Base-by-base conservation (phyloP, 176 grass and related monocot genomes). In the Triticum timopheevii region DNA sequence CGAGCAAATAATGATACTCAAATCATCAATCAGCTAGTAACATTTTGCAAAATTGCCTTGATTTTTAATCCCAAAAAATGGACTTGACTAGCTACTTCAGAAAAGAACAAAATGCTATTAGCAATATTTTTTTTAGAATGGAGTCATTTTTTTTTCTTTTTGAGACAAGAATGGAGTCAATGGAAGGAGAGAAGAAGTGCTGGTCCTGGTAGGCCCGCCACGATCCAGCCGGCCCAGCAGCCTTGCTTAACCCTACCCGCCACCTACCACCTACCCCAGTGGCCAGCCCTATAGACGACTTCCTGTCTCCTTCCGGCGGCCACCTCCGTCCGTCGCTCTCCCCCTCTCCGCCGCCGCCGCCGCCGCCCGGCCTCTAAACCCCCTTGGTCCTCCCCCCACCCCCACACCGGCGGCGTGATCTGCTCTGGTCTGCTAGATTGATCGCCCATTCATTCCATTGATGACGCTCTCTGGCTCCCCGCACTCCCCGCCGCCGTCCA, bases 1-100 rank as follows among this genome's bases (percentile, higher is more conserved):
- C 7, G 0, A 58, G 0, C 6, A 0, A 22, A 22, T 0, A 58
- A 58, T 58, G 54, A 22, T 9, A 9, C 3, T 8, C 7, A 22
- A 22, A 2, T 3, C 54, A 22, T 9, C 50, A 7, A 19, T 54
- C 15, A 54, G 16, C 5, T 19, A 56, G 16, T 56, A 56, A 7
- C 17, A 20, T 20, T 56, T 2, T 7, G 6, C 17, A 20, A 20
- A 1, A 2, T 7, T 56, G 52, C 52, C 3, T 56, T 20, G 17
- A 3, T 7, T 56, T 56, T 56, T 8, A 56, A 20, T 2, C 52
- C 6, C 16, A 20, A 20, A 20, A 56, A 20, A 19, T 56, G 16
- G 52, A 20, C 17, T 56, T 19, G 52, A 6, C 2, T 56, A 2
- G 17, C 17, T 56, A 3, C 15, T 56, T 7, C 1, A 54, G 50